These are phyloP conservation scores for Pseudocercospora vitis DNA, from an alignment of 2,329 filamentous ascomycete species.

Conservation along the genomic window DNA sequence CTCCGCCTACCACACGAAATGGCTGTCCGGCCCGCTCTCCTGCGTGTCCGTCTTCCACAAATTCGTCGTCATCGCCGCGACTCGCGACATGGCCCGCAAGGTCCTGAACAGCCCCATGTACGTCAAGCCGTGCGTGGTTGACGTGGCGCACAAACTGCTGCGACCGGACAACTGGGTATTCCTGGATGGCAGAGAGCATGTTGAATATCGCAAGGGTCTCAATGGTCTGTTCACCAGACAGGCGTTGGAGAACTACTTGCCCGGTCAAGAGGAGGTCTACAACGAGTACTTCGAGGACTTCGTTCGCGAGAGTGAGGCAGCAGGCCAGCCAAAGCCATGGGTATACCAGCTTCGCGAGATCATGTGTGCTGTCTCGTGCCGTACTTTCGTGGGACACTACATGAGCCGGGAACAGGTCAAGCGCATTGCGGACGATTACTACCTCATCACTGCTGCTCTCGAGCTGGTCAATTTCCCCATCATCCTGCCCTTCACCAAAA, in stretches of 20 bases:
- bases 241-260: constrained; percentile 83
- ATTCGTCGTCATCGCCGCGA: constrained; percentile 97
- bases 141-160: constrained; percentile 89
- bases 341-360: constrained; percentile 92
- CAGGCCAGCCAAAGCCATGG: constrained; percentile 76
- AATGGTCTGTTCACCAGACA: constrained; percentile 92
- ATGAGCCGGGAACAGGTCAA: constrained; percentile 86
- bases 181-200: constrained; percentile 88
- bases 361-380: constrained; percentile 91
- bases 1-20: constrained; percentile 86
- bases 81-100: constrained; percentile 92
- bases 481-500: constrained; percentile 91
- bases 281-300: constrained; percentile 81
- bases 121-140: constrained; percentile 95
- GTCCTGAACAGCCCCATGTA: constrained; percentile 91
- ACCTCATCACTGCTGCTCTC: constrained; percentile 89
- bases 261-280: constrained; percentile 90
- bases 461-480: constrained; percentile 98
- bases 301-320: constrained; percentile 67
- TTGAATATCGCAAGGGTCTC: constrained; percentile 95
- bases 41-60: constrained; percentile 99
- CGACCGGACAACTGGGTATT: constrained; percentile 95
- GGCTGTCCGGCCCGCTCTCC: constrained; percentile 85
- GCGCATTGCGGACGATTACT: constrained; percentile 95
- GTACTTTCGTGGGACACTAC: constrained; percentile 96